A percentile compares a stretch with the other conserved stretches of the same genome.
phyloP scores from a whole-genome alignment of 257 asterid genomes.

The Scutellaria baicalensis region DNA sequence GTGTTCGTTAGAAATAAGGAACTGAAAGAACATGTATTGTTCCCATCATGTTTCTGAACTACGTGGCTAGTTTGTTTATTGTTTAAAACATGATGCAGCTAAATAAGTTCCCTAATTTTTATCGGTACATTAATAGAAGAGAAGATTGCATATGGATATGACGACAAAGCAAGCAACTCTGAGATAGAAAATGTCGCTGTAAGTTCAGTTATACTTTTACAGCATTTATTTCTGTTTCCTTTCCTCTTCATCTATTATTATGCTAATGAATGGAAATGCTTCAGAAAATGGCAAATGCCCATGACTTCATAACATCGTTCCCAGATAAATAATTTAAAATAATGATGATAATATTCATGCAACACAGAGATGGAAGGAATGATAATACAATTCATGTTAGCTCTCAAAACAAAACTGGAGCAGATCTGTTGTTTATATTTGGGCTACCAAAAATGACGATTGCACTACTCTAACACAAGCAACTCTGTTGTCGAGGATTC shows the following conservation, averaged over 20 bases:
- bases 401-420: conserved; percentile 26
- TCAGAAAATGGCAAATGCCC: conserved; percentile 88
- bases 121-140: conserved; percentile 75
- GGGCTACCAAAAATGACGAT: conserved; percentile 2
- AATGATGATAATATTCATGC: conserved; percentile 8
- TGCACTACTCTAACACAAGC: conserved; percentile 6
- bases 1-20: conserved; percentile 8
- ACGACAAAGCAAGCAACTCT: conserved; percentile 54
- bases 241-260: too few species aligned
- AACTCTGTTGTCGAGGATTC: conserved; percentile 12
- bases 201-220: conserved; percentile 17
- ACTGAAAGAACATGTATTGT: too few species aligned
- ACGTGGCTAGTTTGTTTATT: not conserved
- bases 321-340: conserved; percentile 42
- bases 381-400: conserved; percentile 9
- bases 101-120: too few species aligned
- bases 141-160: conserved; percentile 76
- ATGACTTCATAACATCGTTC: conserved; percentile 57
- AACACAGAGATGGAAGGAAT: not conserved
- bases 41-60: not conserved
- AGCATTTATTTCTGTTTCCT: too few species aligned
- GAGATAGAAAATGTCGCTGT: conserved; percentile 80
- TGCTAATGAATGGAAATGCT: too few species aligned
- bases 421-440: not conserved
- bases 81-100: too few species aligned